Evolutionary conservation across 176 grass and related monocot genomes (phyloP), one percentile per base, ranked within the genome.

Genomic region (Carex scoparia): DNA sequence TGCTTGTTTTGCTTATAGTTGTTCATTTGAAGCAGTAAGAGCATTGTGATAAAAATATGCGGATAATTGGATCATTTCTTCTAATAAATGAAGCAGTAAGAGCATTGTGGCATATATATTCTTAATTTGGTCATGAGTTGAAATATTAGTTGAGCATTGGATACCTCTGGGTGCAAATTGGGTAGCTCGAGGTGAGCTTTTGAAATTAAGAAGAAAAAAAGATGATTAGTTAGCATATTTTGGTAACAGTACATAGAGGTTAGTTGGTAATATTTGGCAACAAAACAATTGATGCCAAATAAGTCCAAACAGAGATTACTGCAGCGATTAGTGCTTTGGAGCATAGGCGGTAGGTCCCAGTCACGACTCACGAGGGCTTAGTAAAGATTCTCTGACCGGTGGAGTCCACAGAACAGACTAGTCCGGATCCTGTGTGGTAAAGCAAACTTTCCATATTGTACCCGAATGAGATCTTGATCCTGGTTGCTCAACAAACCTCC

Each of bases 251-350:
- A 60, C 5, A 60, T 62, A 62, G 23, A 23, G 23, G 23, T n/a
- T 32, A 67, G 64, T 69, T 69, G 67, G 33, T 14, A 10, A 10
- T 18, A 33, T 68, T 15, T 68, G 28, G 13, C 30, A 15, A 37
- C 32, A 35, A 33, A 15, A 37, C 32, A 35, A 33, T 35, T 37
- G 11, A 37, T 48, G 16, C 69, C 40, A 72, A 46, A 13, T 57
- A 57, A 78, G 51, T 78, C 11, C 51, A 78, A 57, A 78, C 49
- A 78, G 48, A 31, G 53, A 56, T 33, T 57, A 78, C 15, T 57
- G 73, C 27, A 78, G 51, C 28, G 28, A 78, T 56, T 78, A 78
- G 51, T 57, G 49, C 69, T 55, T 78, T 57, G 73, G 73, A 78
- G 33, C 73, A 78, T 13, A 68, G 65, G 13, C 37, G 13, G 49